Base-by-base conservation (phyloP, 768 basidiomycete species). In the Leucocoprinus leucothites region DNA sequence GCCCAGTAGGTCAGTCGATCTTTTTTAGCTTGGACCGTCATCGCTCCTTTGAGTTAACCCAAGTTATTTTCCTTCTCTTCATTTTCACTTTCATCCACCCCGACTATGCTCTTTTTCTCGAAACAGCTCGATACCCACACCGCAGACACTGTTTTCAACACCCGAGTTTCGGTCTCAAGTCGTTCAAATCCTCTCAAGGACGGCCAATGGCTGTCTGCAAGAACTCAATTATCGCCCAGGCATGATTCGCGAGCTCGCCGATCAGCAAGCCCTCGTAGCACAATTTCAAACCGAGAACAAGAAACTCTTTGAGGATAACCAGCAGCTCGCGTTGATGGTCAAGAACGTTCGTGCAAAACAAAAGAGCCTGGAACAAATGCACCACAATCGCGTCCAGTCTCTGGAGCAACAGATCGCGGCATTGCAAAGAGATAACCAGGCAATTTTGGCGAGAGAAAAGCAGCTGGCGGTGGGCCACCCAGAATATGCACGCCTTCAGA, bases 161-260 rank as follows among this genome's bases (percentile, higher is more conserved):
- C 45, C 56, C 9, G 50, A 45, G 21, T 51, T 47, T 24, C 74
- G 76, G 34, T 58, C 62, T 5, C 70, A 67, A 58, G 61, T 80
- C 49, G 66, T 80, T 42, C 72, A 78, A 55, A 74, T 81, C 34
- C 66, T 82, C 16, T 60, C 80, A 0, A 61, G 50, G 11, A 78
- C 74, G 8, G 76, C 74, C 11, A 79, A 76, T 64, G 73, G 73
- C 11, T 81, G 74, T 59, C 68, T 79, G 21, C 60, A 69, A 3
- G 80, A 80, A 57, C 70, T 78, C 22, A 79, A 79, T 11, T 79
- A 79, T 63, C 69, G 69, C 58, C 74, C 78, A 18, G 69, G 72
- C 5, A 69, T 81, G 56, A 11, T 70, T 3, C 70, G 68, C 44
- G 74, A 65, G 31, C 47, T 82, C 28, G 67, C 67, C 26, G 64